Evolutionary conservation across 148 eudicot genomes (phyloP).

Genomic region (Chenopodium berlandieri): DNA sequence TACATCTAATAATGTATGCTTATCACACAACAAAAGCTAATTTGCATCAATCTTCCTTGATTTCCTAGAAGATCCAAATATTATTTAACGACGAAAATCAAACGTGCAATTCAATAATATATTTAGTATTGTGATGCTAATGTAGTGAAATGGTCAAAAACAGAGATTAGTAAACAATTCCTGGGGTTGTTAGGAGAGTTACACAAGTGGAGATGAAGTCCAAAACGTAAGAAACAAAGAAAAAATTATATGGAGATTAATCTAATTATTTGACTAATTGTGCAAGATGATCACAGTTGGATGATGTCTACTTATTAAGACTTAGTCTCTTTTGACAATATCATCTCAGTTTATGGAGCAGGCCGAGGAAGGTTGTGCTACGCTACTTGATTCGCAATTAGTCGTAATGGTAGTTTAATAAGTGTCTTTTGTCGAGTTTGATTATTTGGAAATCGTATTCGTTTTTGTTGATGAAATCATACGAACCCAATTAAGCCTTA

Average conservation of each 20-base stretch:
- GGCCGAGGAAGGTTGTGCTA: not conserved
- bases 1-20: too few species aligned
- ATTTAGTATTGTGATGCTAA: not conserved
- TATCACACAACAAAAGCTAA: too few species aligned
- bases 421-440: not conserved
- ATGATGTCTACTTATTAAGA: slow-evolving; percentile 8
- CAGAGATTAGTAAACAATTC: not conserved
- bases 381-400: not conserved
- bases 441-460: not conserved
- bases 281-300: not conserved
- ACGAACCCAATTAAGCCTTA: not conserved
- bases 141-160: slow-evolving; percentile 13
- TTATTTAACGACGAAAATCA: not conserved
- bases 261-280: not conserved
- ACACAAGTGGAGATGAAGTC: not conserved
- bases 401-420: not conserved
- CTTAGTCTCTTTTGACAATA: not conserved
- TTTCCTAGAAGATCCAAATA: not conserved
- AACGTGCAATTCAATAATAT: not conserved
- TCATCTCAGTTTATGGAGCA: not conserved
- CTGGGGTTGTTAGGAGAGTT: not conserved
- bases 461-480: not conserved
- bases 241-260: not conserved
- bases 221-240: not conserved
- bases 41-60: too few species aligned